Base-by-base conservation (phyloP, 2,329 filamentous ascomycete species). In the Diaporthe batatas region DNA sequence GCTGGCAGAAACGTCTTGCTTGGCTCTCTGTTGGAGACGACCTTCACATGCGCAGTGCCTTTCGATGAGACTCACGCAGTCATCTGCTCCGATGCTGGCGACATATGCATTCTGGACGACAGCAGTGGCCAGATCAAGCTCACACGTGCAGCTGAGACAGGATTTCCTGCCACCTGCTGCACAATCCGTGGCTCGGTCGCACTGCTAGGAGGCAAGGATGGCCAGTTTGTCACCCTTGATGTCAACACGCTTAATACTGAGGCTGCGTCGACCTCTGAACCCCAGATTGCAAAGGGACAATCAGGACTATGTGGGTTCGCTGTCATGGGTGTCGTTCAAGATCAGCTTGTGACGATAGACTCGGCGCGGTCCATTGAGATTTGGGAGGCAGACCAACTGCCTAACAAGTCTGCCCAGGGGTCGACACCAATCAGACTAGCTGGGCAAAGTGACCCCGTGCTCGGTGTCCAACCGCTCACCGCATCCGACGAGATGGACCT, bases 91-190 rank as follows among this genome's bases (percentile, higher is more conserved):
- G 95, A 98, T 79, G 90, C 91, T 73, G 96, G 96, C 36, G 93
- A 97, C 78, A 86, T 99, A n/a, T 98, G 96, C 81, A 85, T 97
- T 39, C 86, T 98, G 42, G 93, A 98, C 75, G 93, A 97, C 76
- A 89, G 88, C 42, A 91, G 89, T 68, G 91, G 91, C 75, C 89
- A 91, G 75, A 92, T 93, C 81, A 93, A 91, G 76, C 84, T 98
- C 62, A 85, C 87, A 55, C 90, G 91, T 72, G 86, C 94, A 44
- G 87, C 91, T 49, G 88, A 90, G 57, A 85, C 92, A 44, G 91
- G 89, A 1, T 96, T 96, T 79, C 80, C 86, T 12, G 88, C 95
- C 70, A 90, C 87, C 4, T 93, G 93, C 54, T 88, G 94, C 72
- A 87, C 91, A 1, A 84, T 92, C 21, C 88, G 88, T 62, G 86